Conservation (phyloP, 306 rosid genomes). For the Prunus dulcis region DNA sequence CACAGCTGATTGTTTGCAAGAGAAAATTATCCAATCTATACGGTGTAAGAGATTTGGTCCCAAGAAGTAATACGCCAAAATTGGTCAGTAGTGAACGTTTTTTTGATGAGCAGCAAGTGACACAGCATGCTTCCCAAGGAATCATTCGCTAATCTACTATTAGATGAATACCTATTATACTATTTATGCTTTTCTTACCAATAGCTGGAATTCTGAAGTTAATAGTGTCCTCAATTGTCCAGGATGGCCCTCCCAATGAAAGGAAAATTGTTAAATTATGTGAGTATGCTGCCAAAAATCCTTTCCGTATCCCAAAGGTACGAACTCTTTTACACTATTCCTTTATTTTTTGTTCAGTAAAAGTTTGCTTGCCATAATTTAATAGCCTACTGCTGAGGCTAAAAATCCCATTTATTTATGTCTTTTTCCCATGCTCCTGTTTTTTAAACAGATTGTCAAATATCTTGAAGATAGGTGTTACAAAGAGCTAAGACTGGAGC, state of each 20-base stretch:
- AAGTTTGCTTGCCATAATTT: neutral
- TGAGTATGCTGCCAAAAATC: constrained; percentile 91
- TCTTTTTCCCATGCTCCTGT: neutral
- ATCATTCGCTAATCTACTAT: neutral
- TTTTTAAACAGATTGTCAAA: constrained; percentile 66
- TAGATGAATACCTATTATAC: neutral
- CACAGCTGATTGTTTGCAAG: neutral
- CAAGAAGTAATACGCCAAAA: neutral
- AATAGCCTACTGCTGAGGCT: constrained; percentile 23
- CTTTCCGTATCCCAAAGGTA: constrained; percentile 92
- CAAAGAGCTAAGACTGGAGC: constrained; percentile 76
- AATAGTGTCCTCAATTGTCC: constrained; percentile 21
- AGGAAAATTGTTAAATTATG: constrained; percentile 87
- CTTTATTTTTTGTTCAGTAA: neutral
- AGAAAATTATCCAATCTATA: neutral
- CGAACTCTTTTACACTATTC: neutral
- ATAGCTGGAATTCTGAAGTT: constrained; percentile 16
- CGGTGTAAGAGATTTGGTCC: neutral
- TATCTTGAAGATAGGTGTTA: constrained; percentile 93
- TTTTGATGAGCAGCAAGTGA: neutral
- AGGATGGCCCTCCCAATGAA: constrained; percentile 82
- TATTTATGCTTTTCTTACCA: constrained; percentile 2
- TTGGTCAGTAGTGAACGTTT: neutral
- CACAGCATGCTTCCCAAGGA: neutral
- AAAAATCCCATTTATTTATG: neutral